Base-by-base conservation (phyloP, 768 basidiomycete species). In the Gelatoporia subvermispora region DNA sequence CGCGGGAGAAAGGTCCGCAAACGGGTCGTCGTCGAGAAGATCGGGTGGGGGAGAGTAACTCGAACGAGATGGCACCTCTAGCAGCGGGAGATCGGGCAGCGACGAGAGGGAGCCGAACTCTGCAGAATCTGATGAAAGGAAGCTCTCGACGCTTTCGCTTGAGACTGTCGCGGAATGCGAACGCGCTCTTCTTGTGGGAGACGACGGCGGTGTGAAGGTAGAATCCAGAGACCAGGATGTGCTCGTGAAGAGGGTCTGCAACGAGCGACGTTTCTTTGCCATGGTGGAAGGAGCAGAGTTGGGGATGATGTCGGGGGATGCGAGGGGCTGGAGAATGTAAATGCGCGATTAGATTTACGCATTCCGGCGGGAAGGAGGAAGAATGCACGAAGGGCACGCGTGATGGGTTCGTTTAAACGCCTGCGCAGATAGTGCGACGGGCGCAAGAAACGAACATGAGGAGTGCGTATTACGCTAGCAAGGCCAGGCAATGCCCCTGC, bases 1-100 rank as follows among this genome's bases (percentile, higher is more conserved):
- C 22, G 59, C 52, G 23, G 64, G 58, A 0, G 73, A 67, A 13
- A 84, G 69, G 51, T 82, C 79, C 18, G 86, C 86, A 56, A 88
- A 88, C 2, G 86, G 86, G 57, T 88, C 86, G 44, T 83, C 80
- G 56, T 87, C 85, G 21, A 85, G 68, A 17, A 86, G 71, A 56
- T 65, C 59, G 8, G 65, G 58, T 16, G 68, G 60, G 35, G 70
- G 52, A 39, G 64, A 58, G 54, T 59, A 56, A 37, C 62, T 55
- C 35, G 58, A 38, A 4, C 53, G 52, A 23, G 52, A 42, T 43
- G 47, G 49, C 43, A 23, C 41, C 21, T 43, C 56, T 3, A 52
- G 21, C 2, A 54, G 49, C 9, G 53, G 47, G 15, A 54, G 40
- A 25, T 50, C 49, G 4, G 56, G 48, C 21, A 52, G 43, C 20